Conservation (phyloP, 1,139 yeast species). For the Yamadazyma trypodendri region DNA sequence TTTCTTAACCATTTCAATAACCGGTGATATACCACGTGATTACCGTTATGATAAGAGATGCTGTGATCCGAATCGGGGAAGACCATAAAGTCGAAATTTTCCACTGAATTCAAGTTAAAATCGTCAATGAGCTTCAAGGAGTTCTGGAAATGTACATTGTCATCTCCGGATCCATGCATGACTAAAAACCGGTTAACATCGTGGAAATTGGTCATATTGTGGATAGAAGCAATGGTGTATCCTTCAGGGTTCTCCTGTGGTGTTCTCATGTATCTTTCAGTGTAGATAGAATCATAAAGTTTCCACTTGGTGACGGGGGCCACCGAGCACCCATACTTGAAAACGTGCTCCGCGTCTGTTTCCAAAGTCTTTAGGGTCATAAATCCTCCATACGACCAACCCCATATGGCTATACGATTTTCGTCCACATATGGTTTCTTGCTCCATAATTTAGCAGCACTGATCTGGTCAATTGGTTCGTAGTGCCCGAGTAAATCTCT, state of each 20-base stretch:
- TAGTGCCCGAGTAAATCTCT: constrained; percentile 64
- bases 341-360: constrained; percentile 57
- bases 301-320: constrained; percentile 84
- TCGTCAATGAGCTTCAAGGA: constrained; percentile 62
- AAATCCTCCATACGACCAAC: constrained; percentile 85
- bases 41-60: constrained; percentile 70
- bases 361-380: constrained; percentile 74
- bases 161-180: constrained; percentile 83
- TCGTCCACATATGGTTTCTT: constrained; percentile 55
- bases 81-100: constrained; percentile 70
- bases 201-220: constrained; percentile 45
- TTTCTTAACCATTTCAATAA: constrained; percentile 56
- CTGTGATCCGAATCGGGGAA: constrained; percentile 81
- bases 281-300: constrained; percentile 72
- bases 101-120: constrained; percentile 55
- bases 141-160: constrained; percentile 78
- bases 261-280: constrained; percentile 74
- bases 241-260: constrained; percentile 64
- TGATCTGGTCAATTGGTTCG: constrained; percentile 70
- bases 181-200: constrained; percentile 59
- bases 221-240: constrained; percentile 53
- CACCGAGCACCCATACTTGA: constrained; percentile 71
- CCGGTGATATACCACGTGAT: constrained; percentile 63
- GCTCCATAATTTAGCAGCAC: constrained; percentile 64
- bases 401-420: constrained; percentile 68